A percentile compares a stretch with the other conserved stretches of the same genome.
phyloP scores from a whole-genome alignment of 257 asterid genomes.

The Solanum clarkiae region DNA sequence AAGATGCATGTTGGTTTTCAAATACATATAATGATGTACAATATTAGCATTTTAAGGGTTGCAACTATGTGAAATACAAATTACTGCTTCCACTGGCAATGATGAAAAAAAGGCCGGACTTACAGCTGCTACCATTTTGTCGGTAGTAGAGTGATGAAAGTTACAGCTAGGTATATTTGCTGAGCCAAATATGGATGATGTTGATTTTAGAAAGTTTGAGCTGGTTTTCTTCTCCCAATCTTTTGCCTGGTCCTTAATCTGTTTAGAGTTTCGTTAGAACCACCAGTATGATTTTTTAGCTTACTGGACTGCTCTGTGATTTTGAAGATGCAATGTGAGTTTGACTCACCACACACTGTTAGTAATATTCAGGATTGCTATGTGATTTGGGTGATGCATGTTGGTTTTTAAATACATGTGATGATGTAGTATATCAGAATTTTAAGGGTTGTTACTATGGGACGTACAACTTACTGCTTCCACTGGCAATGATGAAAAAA shows the following conservation, averaged over 20 bases:
- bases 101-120: slow-evolving; percentile 93
- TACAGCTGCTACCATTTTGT: slow-evolving; percentile 67
- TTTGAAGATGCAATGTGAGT: not conserved
- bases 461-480: not conserved
- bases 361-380: not conserved
- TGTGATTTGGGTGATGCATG: not conserved
- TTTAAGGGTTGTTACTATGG: not conserved
- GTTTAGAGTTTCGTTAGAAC: not conserved
- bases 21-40: not conserved
- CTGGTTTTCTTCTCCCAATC: not conserved
- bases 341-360: not conserved
- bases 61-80: not conserved
- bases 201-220: not conserved
- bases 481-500: slow-evolving; percentile 60
- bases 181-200: slow-evolving; percentile 44
- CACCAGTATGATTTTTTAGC: not conserved
- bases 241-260: not conserved
- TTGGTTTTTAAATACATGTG: not conserved
- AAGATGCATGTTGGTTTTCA: not conserved
- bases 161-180: slow-evolving; percentile 35
- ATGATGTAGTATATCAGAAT: not conserved
- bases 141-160: slow-evolving; percentile 85
- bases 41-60: not conserved
- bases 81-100: slow-evolving; percentile 34
- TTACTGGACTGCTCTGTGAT: not conserved